Base-by-base conservation (phyloP, 805 yeast genomes). In the Suhomyces pyralidae region DNA sequence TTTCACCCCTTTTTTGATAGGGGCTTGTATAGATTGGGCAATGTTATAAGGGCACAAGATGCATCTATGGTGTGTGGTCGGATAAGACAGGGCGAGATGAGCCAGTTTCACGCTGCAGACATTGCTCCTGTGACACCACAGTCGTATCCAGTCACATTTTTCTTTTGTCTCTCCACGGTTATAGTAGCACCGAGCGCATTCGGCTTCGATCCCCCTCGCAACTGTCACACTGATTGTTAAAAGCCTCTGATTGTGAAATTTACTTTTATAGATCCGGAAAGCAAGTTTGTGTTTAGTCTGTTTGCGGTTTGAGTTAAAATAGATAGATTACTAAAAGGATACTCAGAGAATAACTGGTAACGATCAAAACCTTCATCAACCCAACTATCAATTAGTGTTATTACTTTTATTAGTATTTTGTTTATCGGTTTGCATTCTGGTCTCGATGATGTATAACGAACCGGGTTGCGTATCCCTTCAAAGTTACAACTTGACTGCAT, bases 1-100 rank as follows among this genome's bases (percentile, higher is more conserved):
- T 36, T 36, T 36, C 26, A 24, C 49, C 43, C 49, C 49, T 46
- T 46, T 46, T 46, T 46, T 20, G 49, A 46, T 46, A 46, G 49
- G 49, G 49, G 49, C 43, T 36, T 34, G 20, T 32, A 24, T 26
- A 24, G 17, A 42, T 22, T 42, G 12, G 26, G 30, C 26, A 22
- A 24, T 12, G 30, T 24, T 12, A 28, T 42, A 30, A 25, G 22
- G 12, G 30, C 20, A 10, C 12, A 15, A 17, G n/a, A 38, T 38
- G 22, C 7, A 38, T 38, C 42, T 19, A 3, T 3, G 14, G 20
- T 30, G 15, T 10, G 34, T 30, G 17, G 36, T n/a, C 36, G 17
- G 15, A 32, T 32, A 32, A 32, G 32, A n/a, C 17, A 3, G 5
- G 15, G 36, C 36, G 36, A 30, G 15, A 30, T 30, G 36, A 30